A percentile compares a stretch with the other conserved stretches of the same genome.
Conservation (phyloP, 495 filamentous ascomycete species). For the Haplographium delicatum region DNA sequence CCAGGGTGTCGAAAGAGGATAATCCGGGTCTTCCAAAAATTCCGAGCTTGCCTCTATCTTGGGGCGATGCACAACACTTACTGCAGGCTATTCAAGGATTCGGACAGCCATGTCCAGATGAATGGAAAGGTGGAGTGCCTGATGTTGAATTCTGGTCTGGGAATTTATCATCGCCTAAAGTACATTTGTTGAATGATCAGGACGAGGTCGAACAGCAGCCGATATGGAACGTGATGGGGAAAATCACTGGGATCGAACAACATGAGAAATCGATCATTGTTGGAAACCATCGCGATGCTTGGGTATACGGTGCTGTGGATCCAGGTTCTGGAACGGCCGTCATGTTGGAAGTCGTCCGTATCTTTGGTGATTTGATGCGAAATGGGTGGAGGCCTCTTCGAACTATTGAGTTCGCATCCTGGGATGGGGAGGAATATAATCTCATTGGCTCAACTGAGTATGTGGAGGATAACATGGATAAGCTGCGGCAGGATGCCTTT, state of each 20-base stretch:
- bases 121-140: slow-evolving; percentile 73
- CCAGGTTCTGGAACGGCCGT: slow-evolving; percentile 88
- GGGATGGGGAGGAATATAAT: slow-evolving; percentile 94
- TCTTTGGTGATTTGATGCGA: slow-evolving; percentile 69
- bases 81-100: slow-evolving; percentile 71
- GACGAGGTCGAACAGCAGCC: slow-evolving; percentile 76
- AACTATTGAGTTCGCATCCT: slow-evolving; percentile 90
- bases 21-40: slow-evolving; percentile 73
- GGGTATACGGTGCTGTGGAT: slow-evolving; percentile 82
- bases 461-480: slow-evolving; percentile 83
- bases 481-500: slow-evolving; percentile 64
- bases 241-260: slow-evolving; percentile 77
- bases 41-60: slow-evolving; percentile 81
- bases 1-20: slow-evolving; percentile 61
- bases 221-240: slow-evolving; percentile 86
- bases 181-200: slow-evolving; percentile 83
- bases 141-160: slow-evolving; percentile 75
- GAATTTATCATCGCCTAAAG: slow-evolving; percentile 63
- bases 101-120: slow-evolving; percentile 62
- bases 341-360: slow-evolving; percentile 77
- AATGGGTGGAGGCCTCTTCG: slow-evolving; percentile 87
- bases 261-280: slow-evolving; percentile 81
- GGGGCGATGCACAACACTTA: slow-evolving; percentile 79
- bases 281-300: slow-evolving; percentile 91
- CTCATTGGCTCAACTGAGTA: slow-evolving; percentile 91